phyloP scores from a whole-genome alignment of 192 early-diverging fungal genomes.

The Powellomyces hirtus region DNA sequence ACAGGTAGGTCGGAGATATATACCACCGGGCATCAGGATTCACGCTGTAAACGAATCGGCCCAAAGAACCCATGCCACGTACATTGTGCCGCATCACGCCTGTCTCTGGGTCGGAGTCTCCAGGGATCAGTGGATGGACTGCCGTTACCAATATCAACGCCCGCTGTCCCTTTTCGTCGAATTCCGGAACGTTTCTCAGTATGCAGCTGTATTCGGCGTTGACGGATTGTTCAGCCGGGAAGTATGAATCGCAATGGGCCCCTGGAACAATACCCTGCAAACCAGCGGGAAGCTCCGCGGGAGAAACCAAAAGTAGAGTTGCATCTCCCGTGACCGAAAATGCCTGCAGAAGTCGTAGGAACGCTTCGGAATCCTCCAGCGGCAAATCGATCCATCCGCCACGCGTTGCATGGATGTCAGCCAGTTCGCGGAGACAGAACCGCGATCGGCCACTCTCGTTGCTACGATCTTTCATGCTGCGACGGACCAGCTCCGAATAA shows the following conservation, averaged over 20 bases:
- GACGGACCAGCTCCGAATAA: constrained; percentile 1
- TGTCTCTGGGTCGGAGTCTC: too few relatives aligned
- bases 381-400: constrained; percentile 1
- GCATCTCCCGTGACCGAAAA: constrained; percentile 1
- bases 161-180: background rate
- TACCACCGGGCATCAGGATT: background rate
- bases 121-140: background rate
- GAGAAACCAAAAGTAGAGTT: background rate
- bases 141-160: background rate
- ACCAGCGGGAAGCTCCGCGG: background rate
- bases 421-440: background rate
- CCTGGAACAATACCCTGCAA: background rate
- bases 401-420: constrained; percentile 1
- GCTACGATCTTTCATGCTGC: background rate
- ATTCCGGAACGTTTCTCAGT: background rate
- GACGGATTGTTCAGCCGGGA: background rate
- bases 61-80: too few relatives aligned
- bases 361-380: background rate
- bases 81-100: too few relatives aligned
- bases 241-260: background rate
- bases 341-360: background rate
- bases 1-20: background rate
- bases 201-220: background rate
- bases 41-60: too few relatives aligned
- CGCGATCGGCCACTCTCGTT: background rate